Conservation (phyloP, 164 flowering plant species). For the Annona cherimola region DNA sequence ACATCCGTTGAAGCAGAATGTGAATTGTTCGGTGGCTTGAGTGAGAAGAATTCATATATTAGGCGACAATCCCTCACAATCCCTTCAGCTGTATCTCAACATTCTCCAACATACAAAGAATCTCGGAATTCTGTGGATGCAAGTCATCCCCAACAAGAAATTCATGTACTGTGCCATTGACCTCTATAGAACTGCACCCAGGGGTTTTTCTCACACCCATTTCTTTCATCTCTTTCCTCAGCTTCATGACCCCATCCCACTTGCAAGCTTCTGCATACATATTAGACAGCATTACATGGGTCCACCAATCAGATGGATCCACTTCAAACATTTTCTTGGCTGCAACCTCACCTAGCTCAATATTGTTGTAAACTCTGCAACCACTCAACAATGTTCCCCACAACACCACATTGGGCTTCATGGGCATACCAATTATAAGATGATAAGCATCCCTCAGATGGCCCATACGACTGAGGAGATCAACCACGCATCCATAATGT, state of each 20-base stretch:
- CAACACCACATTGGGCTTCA: constrained; percentile 25
- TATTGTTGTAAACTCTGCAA: constrained; percentile 30
- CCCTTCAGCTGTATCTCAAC: constrained; percentile 9
- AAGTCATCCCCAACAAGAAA: constrained; percentile 18
- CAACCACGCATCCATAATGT: constrained; percentile 30
- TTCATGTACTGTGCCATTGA: constrained; percentile 18
- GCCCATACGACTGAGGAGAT: constrained; percentile 29
- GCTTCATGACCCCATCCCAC: constrained; percentile 25
- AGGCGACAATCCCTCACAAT: background rate
- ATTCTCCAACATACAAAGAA: constrained; percentile 12
- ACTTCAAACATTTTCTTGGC: constrained; percentile 24
- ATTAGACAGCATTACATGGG: constrained; percentile 23
- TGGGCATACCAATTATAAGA: constrained; percentile 24
- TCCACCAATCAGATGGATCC: constrained; percentile 29
- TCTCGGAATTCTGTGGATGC: constrained; percentile 12
- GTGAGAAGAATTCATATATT: background rate
- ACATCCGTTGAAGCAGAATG: background rate
- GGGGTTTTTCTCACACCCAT: constrained; percentile 21
- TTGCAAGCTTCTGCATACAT: constrained; percentile 25
- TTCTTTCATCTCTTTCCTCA: constrained; percentile 29
- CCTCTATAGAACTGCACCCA: constrained; percentile 28
- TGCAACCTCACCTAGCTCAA: constrained; percentile 24
- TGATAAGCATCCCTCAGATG: constrained; percentile 17
- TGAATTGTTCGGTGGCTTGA: background rate
- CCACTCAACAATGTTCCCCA: constrained; percentile 30